These are phyloP conservation scores for Saccharomyces mikatae DNA, from an alignment of 805 yeast genomes.

Conservation along the genomic window DNA sequence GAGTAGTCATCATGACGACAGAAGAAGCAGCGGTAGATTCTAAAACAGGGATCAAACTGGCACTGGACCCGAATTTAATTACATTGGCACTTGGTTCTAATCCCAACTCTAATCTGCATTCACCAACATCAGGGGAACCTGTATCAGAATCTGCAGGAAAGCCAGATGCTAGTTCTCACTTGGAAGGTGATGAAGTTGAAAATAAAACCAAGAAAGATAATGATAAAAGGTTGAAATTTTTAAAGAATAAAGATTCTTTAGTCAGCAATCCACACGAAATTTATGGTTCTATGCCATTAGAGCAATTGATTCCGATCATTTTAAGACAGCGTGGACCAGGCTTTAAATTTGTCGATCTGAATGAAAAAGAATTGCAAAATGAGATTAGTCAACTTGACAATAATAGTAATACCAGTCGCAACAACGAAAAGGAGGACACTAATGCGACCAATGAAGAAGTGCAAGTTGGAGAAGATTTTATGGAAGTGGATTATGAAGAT, in stretches of 20 bases:
- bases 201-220: constrained; percentile 2
- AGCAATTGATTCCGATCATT: constrained; percentile 52
- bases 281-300: constrained; percentile 36
- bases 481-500: constrained; percentile 8
- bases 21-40: not conserved
- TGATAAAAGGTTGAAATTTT: not conserved
- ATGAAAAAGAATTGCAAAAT: constrained; percentile 42
- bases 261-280: constrained; percentile 27
- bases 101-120: not conserved
- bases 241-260: constrained; percentile 8
- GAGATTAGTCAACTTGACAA: constrained; percentile 31
- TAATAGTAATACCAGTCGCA: constrained; percentile 1
- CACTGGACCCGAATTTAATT: constrained; percentile 30
- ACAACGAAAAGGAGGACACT: not conserved
- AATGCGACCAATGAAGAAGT: constrained; percentile 2
- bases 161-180: not conserved
- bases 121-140: not conserved
- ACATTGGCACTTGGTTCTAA: constrained; percentile 12
- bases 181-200: not conserved
- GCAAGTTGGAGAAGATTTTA: constrained; percentile 9
- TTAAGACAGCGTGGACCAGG: constrained; percentile 46
- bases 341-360: constrained; percentile 39
- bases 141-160: constrained; percentile 1
- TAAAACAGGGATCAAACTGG: constrained; percentile 20
- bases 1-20: not conserved